Conservation (phyloP, 176 grass and related monocot genomes). For the Ampelocalamus luodianensis region DNA sequence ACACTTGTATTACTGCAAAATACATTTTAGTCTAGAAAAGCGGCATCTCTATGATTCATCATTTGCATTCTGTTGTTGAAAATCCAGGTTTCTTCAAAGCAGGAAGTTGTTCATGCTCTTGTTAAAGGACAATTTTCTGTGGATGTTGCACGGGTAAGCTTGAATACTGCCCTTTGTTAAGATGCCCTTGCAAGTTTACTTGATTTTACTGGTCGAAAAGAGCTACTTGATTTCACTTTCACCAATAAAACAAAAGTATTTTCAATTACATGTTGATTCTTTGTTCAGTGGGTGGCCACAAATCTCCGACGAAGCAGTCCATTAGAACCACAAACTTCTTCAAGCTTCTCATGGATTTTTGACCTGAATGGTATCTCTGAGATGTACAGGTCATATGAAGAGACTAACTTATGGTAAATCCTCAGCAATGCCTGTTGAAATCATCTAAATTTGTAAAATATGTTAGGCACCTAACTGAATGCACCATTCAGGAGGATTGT, state of each 20-base stretch:
- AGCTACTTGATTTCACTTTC: slow-evolving; percentile 1
- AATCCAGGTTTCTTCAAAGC: slow-evolving; percentile 76
- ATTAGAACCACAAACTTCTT: slow-evolving; percentile 40
- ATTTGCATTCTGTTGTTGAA: slow-evolving; percentile 38
- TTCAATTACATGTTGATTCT: slow-evolving; percentile 34
- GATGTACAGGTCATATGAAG: slow-evolving; percentile 95
- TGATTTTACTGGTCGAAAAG: slow-evolving; percentile 6
- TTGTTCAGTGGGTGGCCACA: slow-evolving; percentile 80
- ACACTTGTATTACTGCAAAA: background rate
- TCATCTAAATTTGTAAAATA: background rate
- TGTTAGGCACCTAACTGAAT: slow-evolving; percentile 4
- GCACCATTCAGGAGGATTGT: slow-evolving; percentile 67
- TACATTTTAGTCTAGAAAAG: background rate
- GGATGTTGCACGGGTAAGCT: slow-evolving; percentile 83
- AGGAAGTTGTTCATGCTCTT: slow-evolving; percentile 73
- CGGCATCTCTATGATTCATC: slow-evolving; percentile 4
- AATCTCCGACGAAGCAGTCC: slow-evolving; percentile 66
- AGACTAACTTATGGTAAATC: slow-evolving; percentile 86
- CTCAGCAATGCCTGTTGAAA: background rate
- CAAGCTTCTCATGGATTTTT: slow-evolving; percentile 83
- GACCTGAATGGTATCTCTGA: slow-evolving; percentile 89
- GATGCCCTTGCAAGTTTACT: background rate
- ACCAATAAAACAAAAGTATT: slow-evolving; percentile 3
- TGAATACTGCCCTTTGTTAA: slow-evolving; percentile 19
- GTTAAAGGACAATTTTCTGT: slow-evolving; percentile 74